These are phyloP conservation scores for Magnusiomyces ingens DNA, from an alignment of 1,139 yeast species.

Conservation along the genomic window DNA sequence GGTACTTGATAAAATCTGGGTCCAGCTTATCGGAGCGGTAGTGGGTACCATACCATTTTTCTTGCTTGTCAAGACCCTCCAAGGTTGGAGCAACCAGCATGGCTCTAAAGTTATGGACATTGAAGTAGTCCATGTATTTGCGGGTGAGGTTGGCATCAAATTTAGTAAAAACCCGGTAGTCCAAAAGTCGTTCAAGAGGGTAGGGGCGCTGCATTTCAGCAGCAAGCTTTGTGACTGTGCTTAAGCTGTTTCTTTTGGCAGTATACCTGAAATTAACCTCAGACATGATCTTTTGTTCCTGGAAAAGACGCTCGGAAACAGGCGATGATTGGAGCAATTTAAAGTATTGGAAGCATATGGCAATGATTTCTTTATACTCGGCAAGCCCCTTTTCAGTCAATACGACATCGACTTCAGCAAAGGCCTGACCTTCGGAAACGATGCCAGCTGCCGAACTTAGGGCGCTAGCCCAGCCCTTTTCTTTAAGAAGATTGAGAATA, in stretches of 20 bases:
- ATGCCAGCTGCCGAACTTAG: conserved; percentile 69
- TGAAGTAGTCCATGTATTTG: conserved; percentile 46
- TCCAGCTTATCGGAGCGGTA: conserved; percentile 49
- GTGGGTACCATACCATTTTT: conserved; percentile 89
- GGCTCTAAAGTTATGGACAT: conserved; percentile 54
- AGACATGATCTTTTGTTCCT: conserved; percentile 44
- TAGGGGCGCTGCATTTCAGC: conserved; percentile 45
- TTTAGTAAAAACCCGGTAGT: conserved; percentile 50
- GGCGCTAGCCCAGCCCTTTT: conserved; percentile 70
- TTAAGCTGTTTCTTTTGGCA: conserved; percentile 58
- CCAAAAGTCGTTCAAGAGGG: conserved; percentile 59
- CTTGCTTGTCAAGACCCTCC: conserved; percentile 40
- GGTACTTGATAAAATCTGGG: conserved; percentile 32
- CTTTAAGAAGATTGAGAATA: conserved; percentile 59
- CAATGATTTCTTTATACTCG: conserved; percentile 55
- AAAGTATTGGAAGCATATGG: conserved; percentile 63
- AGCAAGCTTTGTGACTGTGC: conserved; percentile 50
- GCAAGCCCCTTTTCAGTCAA: conserved; percentile 65
- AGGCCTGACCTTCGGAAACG: conserved; percentile 62
- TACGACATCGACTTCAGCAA: conserved; percentile 63
- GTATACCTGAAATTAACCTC: conserved; percentile 53
- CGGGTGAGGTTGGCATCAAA: conserved; percentile 51
- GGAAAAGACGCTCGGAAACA: conserved; percentile 54
- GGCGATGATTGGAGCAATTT: conserved; percentile 46
- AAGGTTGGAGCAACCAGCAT: conserved; percentile 41